phyloP scores from a whole-genome alignment of 1,139 yeast species.

The Suhomyces coccinellae region DNA sequence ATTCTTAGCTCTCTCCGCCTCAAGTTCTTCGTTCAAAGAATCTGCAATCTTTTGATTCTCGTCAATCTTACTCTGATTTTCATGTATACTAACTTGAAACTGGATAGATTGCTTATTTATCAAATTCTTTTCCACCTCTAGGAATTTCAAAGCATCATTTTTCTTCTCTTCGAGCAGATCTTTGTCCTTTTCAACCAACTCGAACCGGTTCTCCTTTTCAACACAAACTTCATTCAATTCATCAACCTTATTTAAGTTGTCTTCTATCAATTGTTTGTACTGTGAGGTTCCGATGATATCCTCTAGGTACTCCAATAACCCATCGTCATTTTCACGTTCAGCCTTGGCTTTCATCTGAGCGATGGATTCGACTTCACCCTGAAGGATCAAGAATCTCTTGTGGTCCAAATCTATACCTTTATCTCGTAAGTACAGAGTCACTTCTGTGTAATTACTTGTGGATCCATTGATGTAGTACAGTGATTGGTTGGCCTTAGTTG shows the following conservation, averaged over 20 bases:
- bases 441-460: slow-evolving; percentile 75
- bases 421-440: slow-evolving; percentile 69
- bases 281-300: slow-evolving; percentile 94
- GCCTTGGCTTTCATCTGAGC: slow-evolving; percentile 99
- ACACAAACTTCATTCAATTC: slow-evolving; percentile 73
- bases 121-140: slow-evolving; percentile 65
- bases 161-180: slow-evolving; percentile 67
- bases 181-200: slow-evolving; percentile 77
- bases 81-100: slow-evolving; percentile 53
- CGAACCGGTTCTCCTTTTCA: slow-evolving; percentile 79
- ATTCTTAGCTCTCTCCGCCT: slow-evolving; percentile 50
- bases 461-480: slow-evolving; percentile 73
- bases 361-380: slow-evolving; percentile 97
- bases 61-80: slow-evolving; percentile 41
- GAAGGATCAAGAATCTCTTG: slow-evolving; percentile 88
- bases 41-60: slow-evolving; percentile 35
- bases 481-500: slow-evolving; percentile 73
- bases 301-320: slow-evolving; percentile 87
- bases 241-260: slow-evolving; percentile 59
- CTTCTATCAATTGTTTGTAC: slow-evolving; percentile 77
- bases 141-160: slow-evolving; percentile 64
- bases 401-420: slow-evolving; percentile 95
- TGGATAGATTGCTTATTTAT: slow-evolving; percentile 55
- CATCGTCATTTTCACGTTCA: slow-evolving; percentile 89
- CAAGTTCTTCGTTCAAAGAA: slow-evolving; percentile 44